phyloP scores from a whole-genome alignment of 208 protist species.

The Leishmania gerbilli region DNA sequence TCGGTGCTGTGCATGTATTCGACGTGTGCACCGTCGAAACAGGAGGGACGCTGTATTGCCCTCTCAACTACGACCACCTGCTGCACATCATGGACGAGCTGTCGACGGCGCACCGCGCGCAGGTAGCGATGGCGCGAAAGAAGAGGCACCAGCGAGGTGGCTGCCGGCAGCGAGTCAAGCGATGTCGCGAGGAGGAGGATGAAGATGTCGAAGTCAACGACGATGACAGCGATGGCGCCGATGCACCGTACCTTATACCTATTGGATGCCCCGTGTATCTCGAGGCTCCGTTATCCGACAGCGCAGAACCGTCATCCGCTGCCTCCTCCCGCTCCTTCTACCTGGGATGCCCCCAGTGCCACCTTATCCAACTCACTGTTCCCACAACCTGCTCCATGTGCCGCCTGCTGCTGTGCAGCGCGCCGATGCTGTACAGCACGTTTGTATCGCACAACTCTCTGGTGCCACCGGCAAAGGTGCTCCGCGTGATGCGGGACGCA shows the following conservation, averaged over 20 bases:
- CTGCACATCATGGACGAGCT: conserved; percentile 54
- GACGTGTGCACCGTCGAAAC: conserved; percentile 55
- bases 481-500: conserved; percentile 7
- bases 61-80: conserved; percentile 82
- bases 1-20: conserved; percentile 83
- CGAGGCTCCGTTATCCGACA: conserved; percentile 3
- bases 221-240: conserved; percentile 11
- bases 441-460: conserved; percentile 73
- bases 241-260: conserved; percentile 40
- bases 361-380: conserved; percentile 64
- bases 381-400: conserved; percentile 82
- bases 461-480: conserved; percentile 31
- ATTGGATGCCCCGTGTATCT: conserved; percentile 75
- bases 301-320: neutral
- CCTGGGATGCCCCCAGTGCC: conserved; percentile 79
- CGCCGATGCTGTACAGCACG: conserved; percentile 60
- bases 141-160: conserved; percentile 5
- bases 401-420: conserved; percentile 71
- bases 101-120: conserved; percentile 28
- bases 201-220: neutral
- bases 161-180: conserved; percentile 7
- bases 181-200: conserved; percentile 7
- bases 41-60: conserved; percentile 66
- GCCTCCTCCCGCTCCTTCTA: conserved; percentile 22
- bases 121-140: neutral